phyloP scores from a whole-genome alignment of 2,329 filamentous ascomycete genomes.

The Verticillium tricorpus region DNA sequence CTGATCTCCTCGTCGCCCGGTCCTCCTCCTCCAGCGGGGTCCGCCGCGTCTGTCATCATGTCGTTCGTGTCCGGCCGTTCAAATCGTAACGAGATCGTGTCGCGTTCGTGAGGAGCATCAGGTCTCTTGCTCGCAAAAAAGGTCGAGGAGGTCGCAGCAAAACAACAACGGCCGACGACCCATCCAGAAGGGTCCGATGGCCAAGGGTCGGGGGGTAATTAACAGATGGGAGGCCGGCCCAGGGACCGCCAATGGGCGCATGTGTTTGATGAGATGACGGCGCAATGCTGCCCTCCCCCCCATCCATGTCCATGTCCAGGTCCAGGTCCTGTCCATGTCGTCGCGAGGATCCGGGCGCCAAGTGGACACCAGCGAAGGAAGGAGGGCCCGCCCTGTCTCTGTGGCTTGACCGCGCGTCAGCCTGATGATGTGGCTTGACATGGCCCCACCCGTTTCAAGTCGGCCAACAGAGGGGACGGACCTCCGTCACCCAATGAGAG shows the following conservation, averaged over 20 bases:
- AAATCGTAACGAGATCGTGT: not conserved
- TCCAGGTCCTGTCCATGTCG: not conserved
- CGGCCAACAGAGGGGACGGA: not conserved
- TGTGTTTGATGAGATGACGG: not conserved
- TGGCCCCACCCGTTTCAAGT: not conserved
- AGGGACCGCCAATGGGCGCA: not conserved
- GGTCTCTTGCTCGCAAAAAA: not conserved
- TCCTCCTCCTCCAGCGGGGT: constrained; percentile 15
- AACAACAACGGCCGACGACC: not conserved
- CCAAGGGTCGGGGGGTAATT: not conserved
- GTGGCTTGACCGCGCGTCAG: not conserved
- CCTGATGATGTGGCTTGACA: not conserved
- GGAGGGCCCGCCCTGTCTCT: not conserved
- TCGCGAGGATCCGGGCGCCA: not conserved
- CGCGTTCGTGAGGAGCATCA: not conserved
- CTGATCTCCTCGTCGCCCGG: constrained; percentile 37
- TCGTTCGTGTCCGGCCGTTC: not conserved
- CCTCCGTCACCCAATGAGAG: not conserved
- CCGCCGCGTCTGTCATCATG: constrained; percentile 5
- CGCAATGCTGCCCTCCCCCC: not conserved
- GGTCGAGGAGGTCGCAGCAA: not conserved
- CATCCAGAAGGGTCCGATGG: not conserved
- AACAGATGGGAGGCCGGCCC: not conserved
- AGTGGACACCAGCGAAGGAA: not conserved
- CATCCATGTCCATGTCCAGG: not conserved